These are phyloP conservation scores for Aspergillus udagawae DNA, from an alignment of 2,329 filamentous ascomycete species.

Conservation along the genomic window DNA sequence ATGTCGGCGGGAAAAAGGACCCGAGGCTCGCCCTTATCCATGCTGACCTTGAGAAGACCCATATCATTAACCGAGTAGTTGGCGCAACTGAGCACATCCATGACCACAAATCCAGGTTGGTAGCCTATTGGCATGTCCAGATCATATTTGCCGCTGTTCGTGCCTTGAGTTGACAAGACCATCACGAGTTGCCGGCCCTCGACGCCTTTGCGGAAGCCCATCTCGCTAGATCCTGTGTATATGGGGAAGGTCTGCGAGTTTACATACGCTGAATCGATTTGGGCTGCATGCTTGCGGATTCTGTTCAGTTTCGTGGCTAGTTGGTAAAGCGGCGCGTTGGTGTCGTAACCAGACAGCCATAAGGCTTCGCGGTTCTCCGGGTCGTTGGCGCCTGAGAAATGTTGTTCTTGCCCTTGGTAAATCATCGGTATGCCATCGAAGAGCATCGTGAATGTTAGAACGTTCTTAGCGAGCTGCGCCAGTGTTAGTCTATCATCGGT, in stretches of 20 bases:
- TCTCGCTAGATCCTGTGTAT: constrained; percentile 39
- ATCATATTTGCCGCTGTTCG: constrained; percentile 24
- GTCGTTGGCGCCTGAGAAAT: constrained; percentile 46
- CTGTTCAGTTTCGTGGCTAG: constrained; percentile 37
- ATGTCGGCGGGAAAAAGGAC: constrained; percentile 26
- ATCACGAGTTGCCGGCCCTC: constrained; percentile 40
- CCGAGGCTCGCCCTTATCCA: constrained; percentile 29
- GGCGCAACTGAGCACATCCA: constrained; percentile 26
- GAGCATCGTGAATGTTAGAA: constrained; percentile 59
- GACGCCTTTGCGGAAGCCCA: constrained; percentile 45
- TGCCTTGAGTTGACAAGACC: constrained; percentile 42
- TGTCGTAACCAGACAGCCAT: constrained; percentile 51
- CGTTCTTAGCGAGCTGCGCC: constrained; percentile 53
- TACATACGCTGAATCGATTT: constrained; percentile 34
- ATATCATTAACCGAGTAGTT: constrained; percentile 22
- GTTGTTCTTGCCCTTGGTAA: constrained; percentile 65
- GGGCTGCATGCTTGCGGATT: constrained; percentile 40
- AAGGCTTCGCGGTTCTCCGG: constrained; percentile 53
- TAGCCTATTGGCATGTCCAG: constrained; percentile 27
- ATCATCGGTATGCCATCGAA: constrained; percentile 59
- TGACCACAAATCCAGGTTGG: constrained; percentile 20
- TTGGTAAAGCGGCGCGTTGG: constrained; percentile 36
- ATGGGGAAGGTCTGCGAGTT: constrained; percentile 36
- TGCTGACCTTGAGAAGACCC: constrained; percentile 22
- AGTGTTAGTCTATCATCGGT: background rate